Evolutionary conservation across 73 alveolate species (phyloP), one percentile per base, ranked within the genome.

Genomic region (Paramecium tetraurelia): DNA sequence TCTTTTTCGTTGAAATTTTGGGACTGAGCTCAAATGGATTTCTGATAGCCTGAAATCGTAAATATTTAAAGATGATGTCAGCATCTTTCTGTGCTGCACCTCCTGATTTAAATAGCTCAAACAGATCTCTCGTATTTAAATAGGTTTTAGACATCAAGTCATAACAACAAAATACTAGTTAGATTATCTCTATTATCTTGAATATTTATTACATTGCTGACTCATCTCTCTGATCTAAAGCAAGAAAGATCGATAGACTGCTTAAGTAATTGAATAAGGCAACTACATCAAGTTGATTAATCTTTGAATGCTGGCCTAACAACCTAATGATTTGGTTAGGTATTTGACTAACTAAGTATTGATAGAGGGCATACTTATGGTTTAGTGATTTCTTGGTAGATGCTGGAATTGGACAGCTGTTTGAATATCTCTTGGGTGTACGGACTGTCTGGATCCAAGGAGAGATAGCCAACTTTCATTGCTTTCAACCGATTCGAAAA

Each of bases 81-180:
- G 59, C 86, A 72, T 72, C 86, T 36, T 36, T 72, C 40, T 33
- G 7, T 20, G 86, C 86, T 35, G 86, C 86, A 11, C 86, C 86
- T 14, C 86, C 86, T 35, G 59, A 33, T 36, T 72, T 72, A 38
- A 72, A 72, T 40, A 72, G n/a, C 27, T 72, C 86, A 72, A 72
- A 72, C 3, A 72, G 1, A 72, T 72, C 86, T 36, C 86, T 31
- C 2, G 59, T 72, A 72, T 72, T 33, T 36, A 72, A 16, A 20
- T 35, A 72, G 22, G 35, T 18, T 35, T 72, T 72, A 1, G 57
- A 36, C 1, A 36, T 20, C n/a, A 12, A 11, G 38, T 72, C 86
- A 36, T 72, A 72, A 9, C 58, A 35, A 72, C 27, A 3, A 72
- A 72, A 72, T 0, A 72, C 86, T 9, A 40, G 9, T 36, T 16